Evolutionary conservation across 768 basidiomycete genomes (phyloP), one percentile per base, ranked within the genome.

Genomic region (Mycena alexandri): DNA sequence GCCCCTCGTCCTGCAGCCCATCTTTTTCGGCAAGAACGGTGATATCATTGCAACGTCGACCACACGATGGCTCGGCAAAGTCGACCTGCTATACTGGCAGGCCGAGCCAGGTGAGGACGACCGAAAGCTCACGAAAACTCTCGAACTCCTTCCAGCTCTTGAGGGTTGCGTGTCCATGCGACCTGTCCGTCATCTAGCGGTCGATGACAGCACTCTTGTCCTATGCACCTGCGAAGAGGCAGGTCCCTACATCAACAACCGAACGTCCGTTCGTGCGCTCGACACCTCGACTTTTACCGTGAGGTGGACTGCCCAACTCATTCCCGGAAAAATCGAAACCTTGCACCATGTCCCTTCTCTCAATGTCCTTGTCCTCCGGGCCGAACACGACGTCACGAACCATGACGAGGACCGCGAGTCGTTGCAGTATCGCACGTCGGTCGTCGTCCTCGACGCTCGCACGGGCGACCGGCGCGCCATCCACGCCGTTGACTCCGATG

Each of bases 401-500:
- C 63, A 64, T 53, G 54, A 57, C 34, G 54, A 56, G 43, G 63
- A 56, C 24, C 63, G 53, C 54, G 63, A 64, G 63, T 64, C 63
- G 53, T 42, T 64, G 63, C 63, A 64, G 54, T 56, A 56, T 36
- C 43, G 54, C 43, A 64, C 63, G 54, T 36, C 36, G 33, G n/a
- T 64, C 44, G 63, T 64, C 46, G 54, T 64, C 46, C 63, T 64
- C 44, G 63, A 64, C 46, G 63, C 54, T 38, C 53, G 54, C 38
- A 64, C 63, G 54, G 63, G 63, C 54, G 63, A 64, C 43, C 46
- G 25, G 54, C 63, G 63, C 34, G 63, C 63, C 53, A 55, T 64
- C 33, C 54, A 64, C 36, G 43, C 63, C 36, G 21, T 64, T 46
- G 63, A 64, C 46, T 64, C 54, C 44, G 63, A 64, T 50, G 54